Percentiles rank a stretch among this genome's conserved stretches.
These are phyloP conservation scores for Lolium multiflorum DNA, from an alignment of 176 grass and related monocot genomes.

Conservation along the genomic window DNA sequence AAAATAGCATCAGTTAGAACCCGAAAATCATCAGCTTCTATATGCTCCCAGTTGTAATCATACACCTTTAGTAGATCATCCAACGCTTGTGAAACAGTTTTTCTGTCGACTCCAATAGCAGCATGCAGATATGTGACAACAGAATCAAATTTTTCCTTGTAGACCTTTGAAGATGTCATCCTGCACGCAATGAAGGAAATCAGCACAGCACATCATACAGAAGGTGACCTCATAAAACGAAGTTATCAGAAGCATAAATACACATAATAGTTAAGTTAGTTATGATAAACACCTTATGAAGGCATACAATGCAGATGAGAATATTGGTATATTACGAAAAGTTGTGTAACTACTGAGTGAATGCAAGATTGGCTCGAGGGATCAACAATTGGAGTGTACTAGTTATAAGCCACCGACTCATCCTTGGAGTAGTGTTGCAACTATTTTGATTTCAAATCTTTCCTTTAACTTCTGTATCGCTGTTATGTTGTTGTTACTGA, in stretches of 20 bases:
- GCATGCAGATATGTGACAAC: conserved; percentile 51
- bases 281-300: neutral
- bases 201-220: conserved; percentile 21
- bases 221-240: conserved; percentile 4
- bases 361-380: neutral
- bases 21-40: conserved; percentile 76
- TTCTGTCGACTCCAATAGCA: conserved; percentile 40
- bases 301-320: conserved; percentile 3
- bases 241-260: conserved; percentile 1
- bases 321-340: conserved; percentile 3
- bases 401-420: neutral
- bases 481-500: neutral
- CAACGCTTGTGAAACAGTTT: conserved; percentile 50
- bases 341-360: neutral
- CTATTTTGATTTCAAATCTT: neutral
- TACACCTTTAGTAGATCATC: conserved; percentile 54
- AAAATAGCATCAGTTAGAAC: conserved; percentile 64
- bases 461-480: neutral
- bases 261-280: neutral
- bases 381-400: neutral
- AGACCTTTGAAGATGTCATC: conserved; percentile 29
- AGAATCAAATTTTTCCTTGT: conserved; percentile 20
- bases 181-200: conserved; percentile 32
- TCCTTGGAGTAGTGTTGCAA: neutral
- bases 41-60: conserved; percentile 72